These are phyloP conservation scores for Pterocarpus santalinus DNA, from an alignment of 306 rosid species.

Conservation along the genomic window DNA sequence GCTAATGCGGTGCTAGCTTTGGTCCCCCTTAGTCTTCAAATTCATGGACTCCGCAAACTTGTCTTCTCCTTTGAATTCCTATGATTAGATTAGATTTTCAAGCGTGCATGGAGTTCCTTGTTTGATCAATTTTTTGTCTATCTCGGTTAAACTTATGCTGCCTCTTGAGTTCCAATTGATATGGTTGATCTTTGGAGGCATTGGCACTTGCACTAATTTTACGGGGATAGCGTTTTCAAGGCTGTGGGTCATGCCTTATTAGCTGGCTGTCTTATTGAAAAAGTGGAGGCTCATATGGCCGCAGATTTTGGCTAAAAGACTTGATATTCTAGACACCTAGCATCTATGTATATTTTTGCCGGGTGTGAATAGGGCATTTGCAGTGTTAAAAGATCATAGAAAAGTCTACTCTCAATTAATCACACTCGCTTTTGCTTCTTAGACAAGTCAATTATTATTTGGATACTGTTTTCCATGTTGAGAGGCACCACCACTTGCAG, in stretches of 20 bases:
- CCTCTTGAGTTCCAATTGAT: too few relatives aligned
- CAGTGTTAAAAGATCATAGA: not conserved
- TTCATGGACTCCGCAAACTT: not conserved
- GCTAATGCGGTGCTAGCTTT: conserved; percentile 1
- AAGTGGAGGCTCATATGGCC: conserved; percentile 7
- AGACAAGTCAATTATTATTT: not conserved
- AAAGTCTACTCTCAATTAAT: not conserved
- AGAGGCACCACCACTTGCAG: conserved; percentile 27
- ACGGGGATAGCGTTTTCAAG: not conserved
- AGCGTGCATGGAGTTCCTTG: too few relatives aligned
- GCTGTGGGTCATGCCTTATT: conserved; percentile 39
- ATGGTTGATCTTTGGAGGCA: too few relatives aligned
- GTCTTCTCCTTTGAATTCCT: conserved; percentile 4
- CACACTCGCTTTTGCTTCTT: conserved; percentile 1
- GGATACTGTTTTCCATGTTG: conserved; percentile 24
- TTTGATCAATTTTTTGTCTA: too few relatives aligned
- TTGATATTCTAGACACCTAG: conserved; percentile 6
- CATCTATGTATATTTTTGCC: not conserved
- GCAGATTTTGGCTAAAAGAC: not conserved
- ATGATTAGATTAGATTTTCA: not conserved
- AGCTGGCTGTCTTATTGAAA: conserved; percentile 34
- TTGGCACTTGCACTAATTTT: too few relatives aligned
- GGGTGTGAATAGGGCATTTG: conserved; percentile 1
- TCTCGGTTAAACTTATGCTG: too few relatives aligned
- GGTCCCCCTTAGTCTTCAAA: not conserved